These are phyloP conservation scores for Cucumis cinereus DNA, from an alignment of 306 rosid species.

Conservation along the genomic window DNA sequence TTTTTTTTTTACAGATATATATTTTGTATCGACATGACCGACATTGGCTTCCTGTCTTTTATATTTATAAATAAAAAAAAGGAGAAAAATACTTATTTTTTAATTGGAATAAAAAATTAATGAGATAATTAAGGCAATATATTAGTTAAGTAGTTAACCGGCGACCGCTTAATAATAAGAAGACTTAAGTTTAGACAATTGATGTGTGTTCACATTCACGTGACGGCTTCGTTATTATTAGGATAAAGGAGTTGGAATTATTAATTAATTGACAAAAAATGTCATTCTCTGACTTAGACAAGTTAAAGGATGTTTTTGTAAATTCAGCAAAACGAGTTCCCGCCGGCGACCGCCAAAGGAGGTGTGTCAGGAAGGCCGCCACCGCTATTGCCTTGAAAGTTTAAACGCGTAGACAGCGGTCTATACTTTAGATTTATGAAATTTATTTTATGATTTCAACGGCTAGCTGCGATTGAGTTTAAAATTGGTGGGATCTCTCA, in stretches of 20 bases:
- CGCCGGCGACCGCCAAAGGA: neutral
- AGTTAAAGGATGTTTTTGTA: neutral
- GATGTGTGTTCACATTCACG: neutral
- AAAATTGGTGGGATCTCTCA: too few species aligned
- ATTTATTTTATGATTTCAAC: too few species aligned
- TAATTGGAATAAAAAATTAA: neutral
- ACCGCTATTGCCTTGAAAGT: neutral
- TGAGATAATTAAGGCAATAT: neutral
- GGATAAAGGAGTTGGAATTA: neutral
- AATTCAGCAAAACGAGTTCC: neutral
- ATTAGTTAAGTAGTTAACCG: neutral
- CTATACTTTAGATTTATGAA: too few species aligned
- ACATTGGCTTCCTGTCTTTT: neutral
- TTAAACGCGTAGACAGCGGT: too few species aligned
- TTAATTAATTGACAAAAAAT: neutral
- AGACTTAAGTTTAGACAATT: neutral
- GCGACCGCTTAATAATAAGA: neutral
- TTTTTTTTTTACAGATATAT: neutral
- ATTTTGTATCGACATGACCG: neutral
- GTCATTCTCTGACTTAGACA: neutral
- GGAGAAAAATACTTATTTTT: neutral
- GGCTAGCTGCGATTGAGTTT: too few species aligned
- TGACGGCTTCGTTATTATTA: conserved; percentile 1
- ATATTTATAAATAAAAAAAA: neutral
- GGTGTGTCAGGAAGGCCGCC: neutral